These are phyloP conservation scores for Ilyonectria mors-panacis DNA, from an alignment of 2,329 filamentous ascomycete species.

Conservation along the genomic window DNA sequence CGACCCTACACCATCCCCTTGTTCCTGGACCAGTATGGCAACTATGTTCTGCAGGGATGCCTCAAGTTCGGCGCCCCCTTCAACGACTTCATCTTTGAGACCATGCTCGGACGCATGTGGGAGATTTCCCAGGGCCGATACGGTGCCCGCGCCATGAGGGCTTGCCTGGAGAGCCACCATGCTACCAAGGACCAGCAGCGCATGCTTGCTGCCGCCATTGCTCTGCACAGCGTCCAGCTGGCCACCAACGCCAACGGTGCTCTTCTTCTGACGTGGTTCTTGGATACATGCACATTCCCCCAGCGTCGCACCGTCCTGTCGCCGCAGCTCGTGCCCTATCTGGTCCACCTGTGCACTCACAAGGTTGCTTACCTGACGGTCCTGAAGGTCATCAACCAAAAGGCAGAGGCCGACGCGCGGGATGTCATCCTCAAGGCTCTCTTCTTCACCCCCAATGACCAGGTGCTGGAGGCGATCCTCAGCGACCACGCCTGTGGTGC, in stretches of 20 bases:
- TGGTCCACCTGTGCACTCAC: constrained; percentile 97
- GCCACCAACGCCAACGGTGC: constrained; percentile 97
- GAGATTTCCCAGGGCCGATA: constrained; percentile 94
- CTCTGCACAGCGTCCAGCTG: constrained; percentile 95
- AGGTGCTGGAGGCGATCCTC: constrained; percentile 90
- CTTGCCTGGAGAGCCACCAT: constrained; percentile 96
- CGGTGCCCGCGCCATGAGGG: constrained; percentile 95
- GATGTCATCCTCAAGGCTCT: constrained; percentile 91
- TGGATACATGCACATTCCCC: constrained; percentile 97
- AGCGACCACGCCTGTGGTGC: constrained; percentile 93
- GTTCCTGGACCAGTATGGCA: constrained; percentile 98
- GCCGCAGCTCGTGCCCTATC: constrained; percentile 90
- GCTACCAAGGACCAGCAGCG: constrained; percentile 95
- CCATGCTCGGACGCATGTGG: constrained; percentile 95
- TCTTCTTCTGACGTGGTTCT: constrained; percentile 94
- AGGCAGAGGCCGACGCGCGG: constrained; percentile 91
- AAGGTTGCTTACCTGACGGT: constrained; percentile 98
- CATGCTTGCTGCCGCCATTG: constrained; percentile 93
- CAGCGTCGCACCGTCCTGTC: constrained; percentile 91
- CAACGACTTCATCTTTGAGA: constrained; percentile 98
- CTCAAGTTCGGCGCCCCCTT: constrained; percentile 90
- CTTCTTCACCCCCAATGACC: constrained; percentile 91
- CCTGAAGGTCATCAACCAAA: constrained; percentile 98
- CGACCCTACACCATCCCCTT: constrained; percentile 90
- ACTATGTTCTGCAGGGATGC: constrained; percentile 97